Evolutionary conservation across 176 grass and related monocot species (phyloP).

Genomic region (Alopecurus myosuroides): DNA sequence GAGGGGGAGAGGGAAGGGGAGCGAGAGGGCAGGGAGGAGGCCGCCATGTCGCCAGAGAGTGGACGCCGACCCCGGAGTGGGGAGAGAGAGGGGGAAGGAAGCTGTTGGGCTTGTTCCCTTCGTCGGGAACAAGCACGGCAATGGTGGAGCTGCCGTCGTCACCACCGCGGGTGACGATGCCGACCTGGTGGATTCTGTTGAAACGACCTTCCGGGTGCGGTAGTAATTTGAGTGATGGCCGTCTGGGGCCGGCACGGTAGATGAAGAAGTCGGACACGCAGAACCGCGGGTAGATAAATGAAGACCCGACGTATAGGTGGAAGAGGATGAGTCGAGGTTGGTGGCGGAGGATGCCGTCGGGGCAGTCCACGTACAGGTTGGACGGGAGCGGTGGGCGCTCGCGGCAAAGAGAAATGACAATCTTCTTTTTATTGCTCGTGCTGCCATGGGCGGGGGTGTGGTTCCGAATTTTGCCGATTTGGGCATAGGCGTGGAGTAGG

Average conservation of each 20-base stretch:
- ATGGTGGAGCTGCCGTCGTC: background rate
- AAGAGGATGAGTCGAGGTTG: background rate
- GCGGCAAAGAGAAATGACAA: background rate
- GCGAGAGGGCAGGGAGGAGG: no score
- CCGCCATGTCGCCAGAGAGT: no score
- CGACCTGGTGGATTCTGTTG: background rate
- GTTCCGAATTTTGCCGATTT: background rate
- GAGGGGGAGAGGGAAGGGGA: no score
- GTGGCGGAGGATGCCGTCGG: background rate
- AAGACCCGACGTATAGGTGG: background rate
- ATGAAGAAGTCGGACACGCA: background rate
- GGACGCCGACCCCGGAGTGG: no score
- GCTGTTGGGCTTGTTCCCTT: background rate
- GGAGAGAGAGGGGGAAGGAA: no score
- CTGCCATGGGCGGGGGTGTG: background rate
- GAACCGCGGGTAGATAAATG: fast-evolving
- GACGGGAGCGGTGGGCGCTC: background rate
- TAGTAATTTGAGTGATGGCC: background rate
- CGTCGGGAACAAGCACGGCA: background rate
- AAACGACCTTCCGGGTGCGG: background rate
- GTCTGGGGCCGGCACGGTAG: background rate
- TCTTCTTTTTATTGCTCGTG: background rate
- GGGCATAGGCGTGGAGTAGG: background rate
- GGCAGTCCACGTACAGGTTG: background rate
- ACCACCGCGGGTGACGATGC: background rate